phyloP scores from a whole-genome alignment of 345 rosid genomes.

The Trapa incisa region DNA sequence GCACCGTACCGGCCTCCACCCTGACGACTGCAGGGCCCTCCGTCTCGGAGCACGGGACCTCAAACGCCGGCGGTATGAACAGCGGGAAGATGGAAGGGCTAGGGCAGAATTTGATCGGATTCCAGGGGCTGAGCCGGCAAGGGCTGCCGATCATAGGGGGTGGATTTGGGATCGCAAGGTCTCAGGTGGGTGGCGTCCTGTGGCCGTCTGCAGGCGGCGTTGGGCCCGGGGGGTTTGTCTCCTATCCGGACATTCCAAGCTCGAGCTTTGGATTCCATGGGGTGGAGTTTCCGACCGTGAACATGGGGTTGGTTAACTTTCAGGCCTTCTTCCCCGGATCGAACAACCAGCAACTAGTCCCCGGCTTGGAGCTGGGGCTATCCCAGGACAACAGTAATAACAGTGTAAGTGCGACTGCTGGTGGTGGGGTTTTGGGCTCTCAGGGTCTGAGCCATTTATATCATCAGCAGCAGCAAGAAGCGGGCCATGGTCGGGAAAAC shows the following conservation, averaged over 20 bases:
- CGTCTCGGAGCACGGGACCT: constrained; percentile 34
- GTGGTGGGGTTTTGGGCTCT: background rate
- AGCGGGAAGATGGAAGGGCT: constrained; percentile 18
- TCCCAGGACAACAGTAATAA: constrained; percentile 2
- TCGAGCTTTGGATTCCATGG: constrained; percentile 8
- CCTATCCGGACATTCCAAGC: constrained; percentile 1
- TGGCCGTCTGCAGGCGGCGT: constrained; percentile 6
- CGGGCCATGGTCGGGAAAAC: constrained; percentile 31
- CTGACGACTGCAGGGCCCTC: constrained; percentile 32
- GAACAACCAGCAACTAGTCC: constrained; percentile 1
- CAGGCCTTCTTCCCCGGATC: constrained; percentile 6
- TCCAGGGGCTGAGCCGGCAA: constrained; percentile 11
- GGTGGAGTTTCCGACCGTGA: constrained; percentile 3
- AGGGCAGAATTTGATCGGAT: constrained; percentile 28
- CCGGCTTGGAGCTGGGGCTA: constrained; percentile 7
- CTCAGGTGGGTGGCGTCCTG: constrained; percentile 4
- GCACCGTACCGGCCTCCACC: constrained; percentile 54
- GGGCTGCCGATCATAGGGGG: constrained; percentile 3
- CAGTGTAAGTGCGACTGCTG: background rate
- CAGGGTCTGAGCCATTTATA: constrained; percentile 1
- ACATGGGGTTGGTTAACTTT: constrained; percentile 8
- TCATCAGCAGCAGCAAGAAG: background rate
- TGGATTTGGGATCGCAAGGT: constrained; percentile 7
- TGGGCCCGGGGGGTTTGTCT: constrained; percentile 4
- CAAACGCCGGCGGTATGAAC: constrained; percentile 15